Conservation (phyloP, 23 red algal species). For the Gracilaria gracilis region DNA sequence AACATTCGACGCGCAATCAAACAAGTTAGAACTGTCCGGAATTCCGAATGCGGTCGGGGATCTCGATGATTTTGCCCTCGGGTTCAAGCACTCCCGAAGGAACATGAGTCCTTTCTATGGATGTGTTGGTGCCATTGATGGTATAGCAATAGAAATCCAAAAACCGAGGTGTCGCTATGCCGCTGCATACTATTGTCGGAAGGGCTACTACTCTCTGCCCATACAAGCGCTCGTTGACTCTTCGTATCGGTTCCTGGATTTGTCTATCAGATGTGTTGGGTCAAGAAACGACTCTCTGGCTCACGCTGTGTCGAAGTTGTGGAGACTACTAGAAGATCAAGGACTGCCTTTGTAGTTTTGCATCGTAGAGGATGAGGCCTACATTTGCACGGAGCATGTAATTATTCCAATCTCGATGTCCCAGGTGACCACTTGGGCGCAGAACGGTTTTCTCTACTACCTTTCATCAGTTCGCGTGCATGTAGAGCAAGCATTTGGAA, state of each 20-base stretch:
- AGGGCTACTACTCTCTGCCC: slow-evolving; percentile 21
- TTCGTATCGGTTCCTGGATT: slow-evolving; percentile 16
- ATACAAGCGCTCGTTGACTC: slow-evolving; percentile 36
- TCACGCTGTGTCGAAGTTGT: slow-evolving; percentile 2
- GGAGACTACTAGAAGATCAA: not conserved
- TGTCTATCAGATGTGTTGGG: slow-evolving; percentile 16
- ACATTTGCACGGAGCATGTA: slow-evolving; percentile 22
- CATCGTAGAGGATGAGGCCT: slow-evolving; percentile 30
- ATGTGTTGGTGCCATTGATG: slow-evolving; percentile 18
- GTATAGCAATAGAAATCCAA: slow-evolving; percentile 23
- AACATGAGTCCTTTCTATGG: slow-evolving; percentile 7
- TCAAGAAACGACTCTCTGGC: slow-evolving; percentile 26
- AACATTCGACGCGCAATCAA: not conserved
- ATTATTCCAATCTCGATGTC: slow-evolving; percentile 28
- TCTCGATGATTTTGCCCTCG: not conserved
- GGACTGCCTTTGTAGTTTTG: slow-evolving; percentile 11
- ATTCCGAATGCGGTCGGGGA: not conserved
- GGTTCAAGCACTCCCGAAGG: slow-evolving; percentile 10
- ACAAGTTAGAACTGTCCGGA: slow-evolving; percentile 3
- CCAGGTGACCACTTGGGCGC: not conserved
- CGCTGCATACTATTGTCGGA: slow-evolving; percentile 21
- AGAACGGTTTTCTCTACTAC: slow-evolving; percentile 22
- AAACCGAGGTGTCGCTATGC: not conserved
- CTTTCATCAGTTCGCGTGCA: slow-evolving; percentile 11
- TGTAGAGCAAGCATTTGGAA: slow-evolving; percentile 25